These are phyloP conservation scores for Sugiyamaella japonica DNA, from an alignment of 1,139 yeast genomes.

Conservation along the genomic window DNA sequence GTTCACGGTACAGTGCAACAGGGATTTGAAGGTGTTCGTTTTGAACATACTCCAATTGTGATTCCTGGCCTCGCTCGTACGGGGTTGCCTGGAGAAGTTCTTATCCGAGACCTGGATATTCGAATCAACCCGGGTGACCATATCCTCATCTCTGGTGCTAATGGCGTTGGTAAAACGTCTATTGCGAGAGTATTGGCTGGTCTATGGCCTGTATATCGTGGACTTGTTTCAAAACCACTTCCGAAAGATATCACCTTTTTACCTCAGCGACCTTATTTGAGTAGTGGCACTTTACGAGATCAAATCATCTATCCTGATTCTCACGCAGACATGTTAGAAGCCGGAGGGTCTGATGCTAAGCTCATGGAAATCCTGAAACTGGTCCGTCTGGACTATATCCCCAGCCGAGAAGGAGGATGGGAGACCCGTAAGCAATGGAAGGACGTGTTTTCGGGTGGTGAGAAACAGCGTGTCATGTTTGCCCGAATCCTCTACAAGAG, in stretches of 20 bases:
- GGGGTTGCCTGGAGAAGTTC: conserved; percentile 42
- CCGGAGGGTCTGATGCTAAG: conserved; percentile 69
- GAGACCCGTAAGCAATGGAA: conserved; percentile 77
- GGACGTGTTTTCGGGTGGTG: conserved; percentile 92
- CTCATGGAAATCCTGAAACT: conserved; percentile 66
- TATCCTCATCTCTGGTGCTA: conserved; percentile 77
- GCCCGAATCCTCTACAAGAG: conserved; percentile 81
- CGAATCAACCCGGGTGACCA: conserved; percentile 68
- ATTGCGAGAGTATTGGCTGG: conserved; percentile 84
- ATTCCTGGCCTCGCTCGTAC: conserved; percentile 55
- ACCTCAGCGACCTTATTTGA: conserved; percentile 80
- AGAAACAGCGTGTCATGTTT: conserved; percentile 86
- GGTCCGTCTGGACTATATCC: conserved; percentile 77
- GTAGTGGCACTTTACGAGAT: conserved; percentile 79
- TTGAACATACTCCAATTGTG: conserved; percentile 79
- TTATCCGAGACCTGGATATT: conserved; percentile 63
- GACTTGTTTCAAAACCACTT: conserved; percentile 77
- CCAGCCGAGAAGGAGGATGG: conserved; percentile 62
- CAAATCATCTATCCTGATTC: conserved; percentile 85
- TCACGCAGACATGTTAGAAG: conserved; percentile 71
- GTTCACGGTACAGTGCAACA: conserved; percentile 81
- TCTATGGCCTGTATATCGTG: conserved; percentile 86
- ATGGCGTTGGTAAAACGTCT: conserved; percentile 89
- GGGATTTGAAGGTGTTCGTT: conserved; percentile 74
- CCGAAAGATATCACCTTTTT: conserved; percentile 71